phyloP scores from a whole-genome alignment of 768 basidiomycete genomes.

The Obba rivulosa region DNA sequence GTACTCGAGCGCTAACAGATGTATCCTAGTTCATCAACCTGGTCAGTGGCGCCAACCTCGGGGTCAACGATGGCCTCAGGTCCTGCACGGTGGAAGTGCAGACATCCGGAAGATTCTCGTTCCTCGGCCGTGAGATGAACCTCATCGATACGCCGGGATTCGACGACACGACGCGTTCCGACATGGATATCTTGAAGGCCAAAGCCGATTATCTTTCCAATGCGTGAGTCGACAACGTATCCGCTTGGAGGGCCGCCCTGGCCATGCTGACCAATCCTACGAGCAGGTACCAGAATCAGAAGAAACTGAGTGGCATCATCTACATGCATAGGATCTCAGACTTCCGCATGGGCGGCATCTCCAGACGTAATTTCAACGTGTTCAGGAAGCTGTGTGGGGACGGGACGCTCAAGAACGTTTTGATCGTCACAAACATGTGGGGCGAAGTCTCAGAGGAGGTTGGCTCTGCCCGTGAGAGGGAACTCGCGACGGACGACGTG shows the following conservation, averaged over 20 bases:
- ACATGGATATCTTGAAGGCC: neutral
- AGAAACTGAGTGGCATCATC: slow-evolving; percentile 26
- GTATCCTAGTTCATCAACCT: slow-evolving; percentile 48
- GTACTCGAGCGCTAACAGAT: neutral
- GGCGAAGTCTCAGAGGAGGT: slow-evolving; percentile 10
- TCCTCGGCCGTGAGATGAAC: slow-evolving; percentile 38
- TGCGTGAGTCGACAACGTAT: neutral
- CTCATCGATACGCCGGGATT: slow-evolving; percentile 61
- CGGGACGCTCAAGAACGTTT: slow-evolving; percentile 20
- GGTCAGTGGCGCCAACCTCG: slow-evolving; percentile 45
- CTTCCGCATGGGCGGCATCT: slow-evolving; percentile 28
- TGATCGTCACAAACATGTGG: slow-evolving; percentile 36
- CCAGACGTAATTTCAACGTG: slow-evolving; percentile 25
- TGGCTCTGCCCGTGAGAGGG: slow-evolving; percentile 5
- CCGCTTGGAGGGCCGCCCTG: neutral
- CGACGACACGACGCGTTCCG: slow-evolving; percentile 38
- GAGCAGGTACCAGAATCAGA: slow-evolving; percentile 5
- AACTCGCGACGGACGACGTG: slow-evolving; percentile 2
- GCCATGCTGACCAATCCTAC: no score
- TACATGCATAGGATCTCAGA: slow-evolving; percentile 31
- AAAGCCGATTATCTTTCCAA: neutral
- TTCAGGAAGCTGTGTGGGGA: slow-evolving; percentile 32
- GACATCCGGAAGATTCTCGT: slow-evolving; percentile 36
- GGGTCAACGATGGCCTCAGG: slow-evolving; percentile 39
- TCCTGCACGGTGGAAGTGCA: slow-evolving; percentile 50